Conservation (phyloP, 805 yeast species). For the Hagleromyces aurorensis region DNA sequence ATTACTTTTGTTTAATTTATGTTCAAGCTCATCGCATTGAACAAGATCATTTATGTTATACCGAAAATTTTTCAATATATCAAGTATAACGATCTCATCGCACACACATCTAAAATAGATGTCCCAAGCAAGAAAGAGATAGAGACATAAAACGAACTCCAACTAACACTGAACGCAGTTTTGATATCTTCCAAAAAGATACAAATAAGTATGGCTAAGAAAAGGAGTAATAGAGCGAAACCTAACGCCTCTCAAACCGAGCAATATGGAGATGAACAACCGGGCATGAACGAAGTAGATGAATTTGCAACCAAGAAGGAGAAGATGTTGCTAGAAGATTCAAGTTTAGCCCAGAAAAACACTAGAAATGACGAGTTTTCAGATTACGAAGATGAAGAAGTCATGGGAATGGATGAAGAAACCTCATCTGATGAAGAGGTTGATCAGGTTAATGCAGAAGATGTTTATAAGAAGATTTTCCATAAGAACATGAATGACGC, state of each 20-base stretch:
- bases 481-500: slow-evolving; percentile 26
- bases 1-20: neutral
- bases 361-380: slow-evolving; percentile 42
- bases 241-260: slow-evolving; percentile 10
- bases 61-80: too few relatives aligned
- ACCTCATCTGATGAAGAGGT: slow-evolving; percentile 32
- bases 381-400: slow-evolving; percentile 44
- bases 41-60: slow-evolving; percentile 7
- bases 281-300: slow-evolving; percentile 61
- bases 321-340: slow-evolving; percentile 46
- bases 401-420: slow-evolving; percentile 42
- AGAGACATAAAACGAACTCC: too few relatives aligned
- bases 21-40: too few relatives aligned
- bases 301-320: slow-evolving; percentile 56
- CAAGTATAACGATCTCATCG: too few relatives aligned
- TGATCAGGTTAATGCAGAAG: slow-evolving; percentile 25
- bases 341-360: slow-evolving; percentile 38
- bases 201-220: slow-evolving; percentile 5
- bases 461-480: slow-evolving; percentile 34
- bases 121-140: too few relatives aligned
- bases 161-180: too few relatives aligned
- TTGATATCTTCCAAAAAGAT: too few relatives aligned
- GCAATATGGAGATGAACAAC: slow-evolving; percentile 25
- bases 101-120: too few relatives aligned
- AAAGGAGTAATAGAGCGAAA: slow-evolving; percentile 19